Percentiles rank a stretch among this genome's conserved stretches.
Conservation (phyloP, 148 eudicot species). For the Vaccinium myrtillus region DNA sequence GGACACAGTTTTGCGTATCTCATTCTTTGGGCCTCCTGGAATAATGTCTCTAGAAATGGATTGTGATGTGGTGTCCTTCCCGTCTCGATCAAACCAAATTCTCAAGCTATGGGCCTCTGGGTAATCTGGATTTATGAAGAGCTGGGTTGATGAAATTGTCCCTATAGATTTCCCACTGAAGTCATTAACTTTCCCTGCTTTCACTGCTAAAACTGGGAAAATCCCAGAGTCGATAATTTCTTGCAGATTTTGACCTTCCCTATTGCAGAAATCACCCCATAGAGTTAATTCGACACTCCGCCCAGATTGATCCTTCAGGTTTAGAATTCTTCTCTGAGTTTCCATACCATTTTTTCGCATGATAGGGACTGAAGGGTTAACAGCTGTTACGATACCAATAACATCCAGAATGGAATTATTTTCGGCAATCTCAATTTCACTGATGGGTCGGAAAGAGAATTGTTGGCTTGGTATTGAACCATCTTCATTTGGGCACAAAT, state of each 20-base stretch:
- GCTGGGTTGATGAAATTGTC: conserved; percentile 79
- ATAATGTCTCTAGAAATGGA: conserved; percentile 74
- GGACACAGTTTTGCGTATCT: conserved; percentile 65
- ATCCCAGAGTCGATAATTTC: conserved; percentile 67
- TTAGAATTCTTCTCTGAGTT: conserved; percentile 78
- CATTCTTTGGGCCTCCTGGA: conserved; percentile 73
- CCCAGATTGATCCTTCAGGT: conserved; percentile 80
- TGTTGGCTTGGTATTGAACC: conserved; percentile 86
- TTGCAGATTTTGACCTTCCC: conserved; percentile 87
- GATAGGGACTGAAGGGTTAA: conserved; percentile 88
- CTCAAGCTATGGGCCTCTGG: conserved; percentile 61
- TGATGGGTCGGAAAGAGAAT: conserved; percentile 74
- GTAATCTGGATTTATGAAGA: conserved; percentile 75
- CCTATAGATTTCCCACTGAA: conserved; percentile 71
- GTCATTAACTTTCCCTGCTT: conserved; percentile 92
- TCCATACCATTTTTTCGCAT: conserved; percentile 98
- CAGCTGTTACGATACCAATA: conserved; percentile 68
- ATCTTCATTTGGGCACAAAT: conserved; percentile 93
- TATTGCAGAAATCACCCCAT: conserved; percentile 97
- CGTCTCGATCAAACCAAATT: conserved; percentile 74
- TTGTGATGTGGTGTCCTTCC: conserved; percentile 57
- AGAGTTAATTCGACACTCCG: conserved; percentile 84
- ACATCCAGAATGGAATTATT: conserved; percentile 84
- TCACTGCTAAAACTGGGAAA: conserved; percentile 83
- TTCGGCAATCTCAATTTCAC: conserved; percentile 75